Evolutionary conservation across 495 filamentous ascomycete genomes (phyloP).

Genomic region (Neurospora sp.): DNA sequence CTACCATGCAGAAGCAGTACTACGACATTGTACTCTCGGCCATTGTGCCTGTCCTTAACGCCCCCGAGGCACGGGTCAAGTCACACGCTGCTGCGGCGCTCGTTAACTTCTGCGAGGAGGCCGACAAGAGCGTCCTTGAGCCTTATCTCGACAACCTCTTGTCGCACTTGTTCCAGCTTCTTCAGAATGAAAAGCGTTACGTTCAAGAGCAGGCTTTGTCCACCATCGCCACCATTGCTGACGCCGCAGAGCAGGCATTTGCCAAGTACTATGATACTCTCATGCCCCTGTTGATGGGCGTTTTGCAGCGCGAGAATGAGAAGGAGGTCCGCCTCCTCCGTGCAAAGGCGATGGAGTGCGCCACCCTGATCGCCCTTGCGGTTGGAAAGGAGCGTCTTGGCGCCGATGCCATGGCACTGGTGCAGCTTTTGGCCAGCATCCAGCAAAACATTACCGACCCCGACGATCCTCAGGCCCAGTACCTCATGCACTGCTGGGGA

Average conservation of each 20-base stretch:
- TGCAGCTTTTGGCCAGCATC: constrained; percentile 76
- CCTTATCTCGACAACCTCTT: constrained; percentile 89
- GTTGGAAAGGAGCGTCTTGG: constrained; percentile 91
- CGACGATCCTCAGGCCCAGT: constrained; percentile 94
- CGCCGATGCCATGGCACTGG: constrained; percentile 71
- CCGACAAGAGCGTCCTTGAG: constrained; percentile 83
- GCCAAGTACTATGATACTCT: constrained; percentile 90
- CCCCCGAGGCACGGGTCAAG: constrained; percentile 86
- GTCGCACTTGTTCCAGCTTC: constrained; percentile 66
- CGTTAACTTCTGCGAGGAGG: constrained; percentile 99
- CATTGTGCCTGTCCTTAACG: constrained; percentile 87
- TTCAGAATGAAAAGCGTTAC: constrained; percentile 85
- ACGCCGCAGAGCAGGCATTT: constrained; percentile 93
- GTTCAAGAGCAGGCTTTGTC: constrained; percentile 97
- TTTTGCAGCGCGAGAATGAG: constrained; percentile 75
- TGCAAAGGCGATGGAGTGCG: constrained; percentile 99
- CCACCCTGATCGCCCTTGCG: constrained; percentile 89
- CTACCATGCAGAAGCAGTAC: constrained; percentile 96
- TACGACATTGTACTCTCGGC: constrained; percentile 74
- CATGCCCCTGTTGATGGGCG: constrained; percentile 89
- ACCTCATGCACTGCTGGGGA: constrained; percentile 98
- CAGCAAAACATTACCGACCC: constrained; percentile 81
- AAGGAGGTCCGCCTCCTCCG: constrained; percentile 87
- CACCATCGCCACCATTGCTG: constrained; percentile 96
- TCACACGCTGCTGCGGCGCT: constrained; percentile 94